Evolutionary conservation across 768 basidiomycete species (phyloP), one percentile per base, ranked within the genome.

Genomic region (Boletus eberwhitei): DNA sequence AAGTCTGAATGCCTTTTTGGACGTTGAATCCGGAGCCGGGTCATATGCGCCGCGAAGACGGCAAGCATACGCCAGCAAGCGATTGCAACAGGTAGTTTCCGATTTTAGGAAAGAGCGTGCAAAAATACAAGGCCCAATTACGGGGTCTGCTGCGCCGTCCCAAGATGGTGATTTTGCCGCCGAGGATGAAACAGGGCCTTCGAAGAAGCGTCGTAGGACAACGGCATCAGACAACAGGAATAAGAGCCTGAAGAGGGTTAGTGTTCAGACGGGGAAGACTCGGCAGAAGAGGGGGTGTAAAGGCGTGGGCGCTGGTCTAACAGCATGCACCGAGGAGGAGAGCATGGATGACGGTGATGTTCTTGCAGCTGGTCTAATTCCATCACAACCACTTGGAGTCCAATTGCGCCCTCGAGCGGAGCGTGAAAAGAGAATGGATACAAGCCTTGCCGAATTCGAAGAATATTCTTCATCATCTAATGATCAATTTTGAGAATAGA

Each of bases 61-160:
- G 36, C 87, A 90, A 59, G 88, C 85, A 5, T 95, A 95, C 61
- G 74, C 87, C 4, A 91, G 88, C 68, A 95, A 92, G 71, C 82
- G 94, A 8, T 73, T 97, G 54, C 90, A 96, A 66, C 80, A 92
- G 66, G 88, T 93, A 9, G 86, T 93, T n/a, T 77, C 82, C 26
- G 89, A 90, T 54, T 90, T 88, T 65, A 79, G 90, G 52, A 87
- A 83, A 57, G 64, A 73, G 57, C 73, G 63, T 44, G 47, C 59
- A n/a, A 53, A 62, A 53, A 31, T 37, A 29, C 59, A 61, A 41
- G 63, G 50, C 29, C 60, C 53, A 60, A 50, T 40, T 14, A 46
- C 35, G 43, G 58, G 51, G 48, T 56, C 63, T 17, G 54, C 54
- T 41, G 56, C 26, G 2, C 50, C 55, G 47, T 65, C 69, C 55